phyloP scores from a whole-genome alignment of 306 rosid genomes.

The Trifolium dubium region DNA sequence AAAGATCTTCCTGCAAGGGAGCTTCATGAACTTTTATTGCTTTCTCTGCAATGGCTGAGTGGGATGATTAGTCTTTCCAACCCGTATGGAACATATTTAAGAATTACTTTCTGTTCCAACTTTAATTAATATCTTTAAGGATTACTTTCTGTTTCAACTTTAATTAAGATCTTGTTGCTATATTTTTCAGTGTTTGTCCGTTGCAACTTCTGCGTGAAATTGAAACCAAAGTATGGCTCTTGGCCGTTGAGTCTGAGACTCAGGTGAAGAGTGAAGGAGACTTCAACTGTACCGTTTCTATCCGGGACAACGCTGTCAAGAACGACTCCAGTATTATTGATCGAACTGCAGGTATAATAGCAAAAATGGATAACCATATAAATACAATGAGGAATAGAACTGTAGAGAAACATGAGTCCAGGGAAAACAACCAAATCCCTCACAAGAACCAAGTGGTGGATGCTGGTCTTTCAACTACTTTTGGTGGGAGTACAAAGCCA shows the following conservation, averaged over 20 bases:
- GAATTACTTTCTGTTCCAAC: slow-evolving; percentile 34
- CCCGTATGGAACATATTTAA: slow-evolving; percentile 63
- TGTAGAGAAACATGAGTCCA: slow-evolving; percentile 68
- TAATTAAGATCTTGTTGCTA: slow-evolving; percentile 41
- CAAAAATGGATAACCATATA: slow-evolving; percentile 92
- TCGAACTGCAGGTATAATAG: slow-evolving; percentile 79
- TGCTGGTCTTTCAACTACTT: slow-evolving; percentile 57
- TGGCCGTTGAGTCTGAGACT: slow-evolving; percentile 93
- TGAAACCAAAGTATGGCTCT: slow-evolving; percentile 97
- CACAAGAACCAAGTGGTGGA: slow-evolving; percentile 70
- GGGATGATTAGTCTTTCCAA: slow-evolving; percentile 85
- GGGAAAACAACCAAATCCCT: slow-evolving; percentile 62
- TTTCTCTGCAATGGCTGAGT: slow-evolving; percentile 95
- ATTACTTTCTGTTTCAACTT: slow-evolving; percentile 39
- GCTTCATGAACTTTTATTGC: slow-evolving; percentile 89
- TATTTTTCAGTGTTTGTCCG: slow-evolving; percentile 75
- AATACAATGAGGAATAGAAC: slow-evolving; percentile 61
- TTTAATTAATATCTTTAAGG: slow-evolving; percentile 46
- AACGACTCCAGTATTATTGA: slow-evolving; percentile 83
- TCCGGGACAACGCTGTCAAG: slow-evolving; percentile 59
- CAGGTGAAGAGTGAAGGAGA: slow-evolving; percentile 89
- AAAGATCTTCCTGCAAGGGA: slow-evolving; percentile 96
- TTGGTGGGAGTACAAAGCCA: slow-evolving; percentile 71
- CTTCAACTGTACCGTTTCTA: slow-evolving; percentile 60
- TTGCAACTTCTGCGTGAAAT: slow-evolving; percentile 92